Evolutionary conservation across 2,329 filamentous ascomycete genomes (phyloP).

Genomic region (Beauveria brongniartii): DNA sequence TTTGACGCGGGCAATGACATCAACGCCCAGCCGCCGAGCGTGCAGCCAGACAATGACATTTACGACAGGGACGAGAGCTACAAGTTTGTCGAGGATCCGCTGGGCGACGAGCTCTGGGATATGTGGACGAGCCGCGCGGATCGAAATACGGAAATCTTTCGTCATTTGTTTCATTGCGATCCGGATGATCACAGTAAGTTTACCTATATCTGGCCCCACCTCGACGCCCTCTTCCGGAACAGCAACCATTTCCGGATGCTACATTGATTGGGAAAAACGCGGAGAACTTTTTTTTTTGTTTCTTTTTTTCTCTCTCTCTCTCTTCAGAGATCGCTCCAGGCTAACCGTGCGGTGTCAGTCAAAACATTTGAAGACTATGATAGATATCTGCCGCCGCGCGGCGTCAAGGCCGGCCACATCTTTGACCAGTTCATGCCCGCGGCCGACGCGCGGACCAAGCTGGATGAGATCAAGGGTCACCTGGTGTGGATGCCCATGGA

Average conservation of each 20-base stretch:
- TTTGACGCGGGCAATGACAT: slow-evolving; percentile 58
- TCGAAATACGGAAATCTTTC: slow-evolving; percentile 65
- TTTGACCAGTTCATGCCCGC: slow-evolving; percentile 71
- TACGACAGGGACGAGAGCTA: slow-evolving; percentile 52
- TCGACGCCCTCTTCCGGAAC: background rate
- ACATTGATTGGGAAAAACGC: background rate
- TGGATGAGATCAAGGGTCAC: slow-evolving; percentile 78
- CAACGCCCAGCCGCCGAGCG: slow-evolving; percentile 65
- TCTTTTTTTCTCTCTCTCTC: background rate
- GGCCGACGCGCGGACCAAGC: slow-evolving; percentile 62
- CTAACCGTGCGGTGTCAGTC: slow-evolving; percentile 37
- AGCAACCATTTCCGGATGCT: slow-evolving; percentile 8
- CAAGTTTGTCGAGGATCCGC: slow-evolving; percentile 61
- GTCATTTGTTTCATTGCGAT: slow-evolving; percentile 79
- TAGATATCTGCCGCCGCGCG: slow-evolving; percentile 60
- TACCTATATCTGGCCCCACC: too few species aligned
- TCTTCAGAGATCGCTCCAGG: background rate
- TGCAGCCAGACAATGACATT: slow-evolving; percentile 58
- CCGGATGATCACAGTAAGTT: slow-evolving; percentile 71
- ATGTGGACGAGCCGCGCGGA: slow-evolving; percentile 63
- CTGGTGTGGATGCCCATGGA: slow-evolving; percentile 92
- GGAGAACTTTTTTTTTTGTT: background rate
- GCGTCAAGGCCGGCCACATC: slow-evolving; percentile 75
- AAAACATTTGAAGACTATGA: slow-evolving; percentile 89
- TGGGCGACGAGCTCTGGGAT: slow-evolving; percentile 57